Percentiles rank a stretch among this genome's conserved stretches.
Conservation (phyloP, 2,329 filamentous ascomycete species). For the Periconia digitata region DNA sequence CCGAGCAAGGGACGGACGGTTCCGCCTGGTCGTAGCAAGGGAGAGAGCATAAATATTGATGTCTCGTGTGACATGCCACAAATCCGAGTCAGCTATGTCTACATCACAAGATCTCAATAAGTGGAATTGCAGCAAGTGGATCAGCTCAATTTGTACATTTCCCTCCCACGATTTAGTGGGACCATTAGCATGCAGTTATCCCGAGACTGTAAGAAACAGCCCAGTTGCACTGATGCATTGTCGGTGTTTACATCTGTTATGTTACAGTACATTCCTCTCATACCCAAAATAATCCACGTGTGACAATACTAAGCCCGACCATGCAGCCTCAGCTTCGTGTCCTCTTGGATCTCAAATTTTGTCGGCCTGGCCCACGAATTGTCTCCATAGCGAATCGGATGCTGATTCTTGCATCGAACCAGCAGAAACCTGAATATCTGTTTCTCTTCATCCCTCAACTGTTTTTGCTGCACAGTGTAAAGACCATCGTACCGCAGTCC, state of each 20-base stretch:
- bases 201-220: too few relatives aligned
- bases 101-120: too few relatives aligned
- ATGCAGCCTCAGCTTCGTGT: constrained; percentile 26
- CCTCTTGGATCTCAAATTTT: constrained; percentile 28
- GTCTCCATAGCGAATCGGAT: constrained; percentile 49
- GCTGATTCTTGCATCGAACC: constrained; percentile 46
- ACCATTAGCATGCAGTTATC: too few relatives aligned
- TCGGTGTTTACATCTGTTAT: too few relatives aligned
- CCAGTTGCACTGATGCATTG: too few relatives aligned
- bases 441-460: constrained; percentile 44
- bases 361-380: constrained; percentile 48
- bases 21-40: not conserved
- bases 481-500: constrained; percentile 62
- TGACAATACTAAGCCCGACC: too few relatives aligned
- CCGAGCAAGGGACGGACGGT: not conserved
- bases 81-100: too few relatives aligned
- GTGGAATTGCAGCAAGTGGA: too few relatives aligned
- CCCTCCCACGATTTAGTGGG: too few relatives aligned
- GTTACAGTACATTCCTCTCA: too few relatives aligned
- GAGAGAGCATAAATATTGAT: not conserved
- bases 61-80: not conserved
- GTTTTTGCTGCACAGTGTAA: constrained; percentile 49
- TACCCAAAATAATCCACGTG: too few relatives aligned
- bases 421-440: constrained; percentile 54
- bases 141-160: too few relatives aligned